Conservation (phyloP, 176 grass and related monocot species). For the Luzula sylvatica region DNA sequence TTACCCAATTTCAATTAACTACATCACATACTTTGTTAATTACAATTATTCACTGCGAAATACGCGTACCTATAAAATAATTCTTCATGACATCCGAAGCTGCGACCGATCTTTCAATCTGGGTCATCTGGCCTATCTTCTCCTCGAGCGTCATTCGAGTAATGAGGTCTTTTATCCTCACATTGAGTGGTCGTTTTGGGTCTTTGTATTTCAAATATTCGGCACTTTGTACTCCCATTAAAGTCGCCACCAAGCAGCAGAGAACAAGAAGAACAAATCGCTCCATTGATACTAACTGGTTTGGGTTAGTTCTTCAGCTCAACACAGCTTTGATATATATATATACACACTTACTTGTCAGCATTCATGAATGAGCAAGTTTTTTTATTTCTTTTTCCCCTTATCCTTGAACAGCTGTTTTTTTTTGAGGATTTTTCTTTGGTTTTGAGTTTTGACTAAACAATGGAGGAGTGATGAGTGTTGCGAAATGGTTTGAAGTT, state of each 20-base stretch:
- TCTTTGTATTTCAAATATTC: slow-evolving; percentile 34
- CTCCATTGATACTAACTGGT: slow-evolving; percentile 5
- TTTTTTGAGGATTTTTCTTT: neutral
- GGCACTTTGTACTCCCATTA: neutral
- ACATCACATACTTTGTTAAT: neutral
- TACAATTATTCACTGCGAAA: neutral
- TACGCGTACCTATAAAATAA: slow-evolving; percentile 26
- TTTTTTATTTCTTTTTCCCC: neutral
- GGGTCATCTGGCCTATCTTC: slow-evolving; percentile 55
- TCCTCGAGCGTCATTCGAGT: slow-evolving; percentile 42
- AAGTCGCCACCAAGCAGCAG: neutral
- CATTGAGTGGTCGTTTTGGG: slow-evolving; percentile 30
- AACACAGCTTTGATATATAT: too few species aligned
- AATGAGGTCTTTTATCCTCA: slow-evolving; percentile 29
- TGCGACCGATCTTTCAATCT: slow-evolving; percentile 48
- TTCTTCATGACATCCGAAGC: slow-evolving; percentile 33
- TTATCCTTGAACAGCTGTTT: neutral
- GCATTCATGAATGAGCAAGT: too few species aligned
- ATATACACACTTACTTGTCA: neutral
- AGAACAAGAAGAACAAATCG: neutral
- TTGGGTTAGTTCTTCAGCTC: neutral
- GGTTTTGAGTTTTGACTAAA: neutral
- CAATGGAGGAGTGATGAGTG: too few species aligned
- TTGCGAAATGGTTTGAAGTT: too few species aligned
- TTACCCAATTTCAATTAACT: neutral